Evolutionary conservation across 306 rosid genomes (phyloP).

Genomic region (Comarum palustre): DNA sequence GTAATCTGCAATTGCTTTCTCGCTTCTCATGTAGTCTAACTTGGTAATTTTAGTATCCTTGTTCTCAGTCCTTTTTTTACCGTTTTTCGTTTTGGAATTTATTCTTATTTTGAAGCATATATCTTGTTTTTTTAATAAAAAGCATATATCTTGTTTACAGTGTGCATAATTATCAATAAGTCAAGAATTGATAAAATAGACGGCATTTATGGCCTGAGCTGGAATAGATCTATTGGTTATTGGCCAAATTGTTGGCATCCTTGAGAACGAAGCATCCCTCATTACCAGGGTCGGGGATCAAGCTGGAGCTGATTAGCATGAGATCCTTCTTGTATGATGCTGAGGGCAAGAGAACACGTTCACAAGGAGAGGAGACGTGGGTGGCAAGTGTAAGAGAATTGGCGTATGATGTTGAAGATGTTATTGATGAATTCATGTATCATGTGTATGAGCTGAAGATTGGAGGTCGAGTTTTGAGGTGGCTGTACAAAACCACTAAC

Average conservation of each 20-base stretch:
- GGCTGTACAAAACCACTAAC: neutral
- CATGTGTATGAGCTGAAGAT: neutral
- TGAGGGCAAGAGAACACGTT: neutral
- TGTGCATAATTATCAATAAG: neutral
- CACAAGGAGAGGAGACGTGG: neutral
- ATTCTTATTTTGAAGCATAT: neutral
- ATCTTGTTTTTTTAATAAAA: too few relatives aligned
- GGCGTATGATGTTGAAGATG: constrained; percentile 11
- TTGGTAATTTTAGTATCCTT: too few relatives aligned
- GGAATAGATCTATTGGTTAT: neutral
- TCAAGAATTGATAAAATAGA: neutral
- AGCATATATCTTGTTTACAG: too few relatives aligned
- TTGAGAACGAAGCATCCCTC: neutral
- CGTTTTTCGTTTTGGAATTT: neutral
- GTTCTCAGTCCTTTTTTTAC: neutral
- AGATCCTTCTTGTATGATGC: constrained; percentile 11
- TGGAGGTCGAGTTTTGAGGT: neutral
- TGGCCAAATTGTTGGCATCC: neutral
- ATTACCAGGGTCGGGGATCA: neutral
- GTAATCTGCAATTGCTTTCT: neutral
- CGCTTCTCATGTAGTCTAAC: too few relatives aligned
- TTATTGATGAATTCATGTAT: constrained; percentile 5
- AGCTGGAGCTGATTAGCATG: constrained; percentile 10
- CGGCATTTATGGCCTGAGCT: neutral
- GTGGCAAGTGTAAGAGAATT: constrained; percentile 1